A percentile compares a stretch with the other conserved stretches of the same genome.
phyloP scores from a whole-genome alignment of 1,284 basidiomycete genomes.

The Ustilago trichophora region DNA sequence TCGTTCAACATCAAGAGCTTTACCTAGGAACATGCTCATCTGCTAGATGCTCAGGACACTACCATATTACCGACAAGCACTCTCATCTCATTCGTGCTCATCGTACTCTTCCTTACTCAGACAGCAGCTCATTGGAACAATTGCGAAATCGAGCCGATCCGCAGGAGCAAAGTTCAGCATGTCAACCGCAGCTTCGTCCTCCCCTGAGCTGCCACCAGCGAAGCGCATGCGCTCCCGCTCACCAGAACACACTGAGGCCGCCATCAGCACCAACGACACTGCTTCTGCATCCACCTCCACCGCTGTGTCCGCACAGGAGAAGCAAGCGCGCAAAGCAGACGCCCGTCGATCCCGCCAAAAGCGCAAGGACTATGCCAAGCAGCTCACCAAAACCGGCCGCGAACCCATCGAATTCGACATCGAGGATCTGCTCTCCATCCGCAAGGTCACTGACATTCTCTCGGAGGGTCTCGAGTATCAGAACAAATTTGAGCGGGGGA shows the following conservation, averaged over 20 bases:
- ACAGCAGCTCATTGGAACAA: not conserved
- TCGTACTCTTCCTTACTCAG: not conserved
- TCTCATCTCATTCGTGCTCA: too few species aligned
- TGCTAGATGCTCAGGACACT: too few species aligned
- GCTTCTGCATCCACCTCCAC: slow-evolving; percentile 17
- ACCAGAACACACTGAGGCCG: slow-evolving; percentile 9
- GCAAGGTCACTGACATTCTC: slow-evolving; percentile 51
- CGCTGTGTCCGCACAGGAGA: slow-evolving; percentile 15
- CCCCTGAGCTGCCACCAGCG: slow-evolving; percentile 31
- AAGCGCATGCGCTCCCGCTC: slow-evolving; percentile 37
- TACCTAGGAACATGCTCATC: too few species aligned
- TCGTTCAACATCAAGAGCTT: too few species aligned
- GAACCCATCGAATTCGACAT: slow-evolving; percentile 64
- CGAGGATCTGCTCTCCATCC: slow-evolving; percentile 52
- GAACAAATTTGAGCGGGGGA: slow-evolving; percentile 45
- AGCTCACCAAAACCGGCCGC: slow-evolving; percentile 58
- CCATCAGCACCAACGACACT: not conserved
- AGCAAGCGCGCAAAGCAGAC: slow-evolving; percentile 42
- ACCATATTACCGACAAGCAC: too few species aligned
- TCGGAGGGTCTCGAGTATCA: slow-evolving; percentile 49
- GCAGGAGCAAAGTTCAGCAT: not conserved
- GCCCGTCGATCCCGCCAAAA: slow-evolving; percentile 50
- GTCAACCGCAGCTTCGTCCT: slow-evolving; percentile 13
- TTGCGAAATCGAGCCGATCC: not conserved
- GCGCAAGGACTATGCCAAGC: slow-evolving; percentile 54